A percentile compares a stretch with the other conserved stretches of the same genome.
Evolutionary conservation across 2,329 filamentous ascomycete genomes (phyloP).

Genomic region (Pseudogymnoascus sp.): DNA sequence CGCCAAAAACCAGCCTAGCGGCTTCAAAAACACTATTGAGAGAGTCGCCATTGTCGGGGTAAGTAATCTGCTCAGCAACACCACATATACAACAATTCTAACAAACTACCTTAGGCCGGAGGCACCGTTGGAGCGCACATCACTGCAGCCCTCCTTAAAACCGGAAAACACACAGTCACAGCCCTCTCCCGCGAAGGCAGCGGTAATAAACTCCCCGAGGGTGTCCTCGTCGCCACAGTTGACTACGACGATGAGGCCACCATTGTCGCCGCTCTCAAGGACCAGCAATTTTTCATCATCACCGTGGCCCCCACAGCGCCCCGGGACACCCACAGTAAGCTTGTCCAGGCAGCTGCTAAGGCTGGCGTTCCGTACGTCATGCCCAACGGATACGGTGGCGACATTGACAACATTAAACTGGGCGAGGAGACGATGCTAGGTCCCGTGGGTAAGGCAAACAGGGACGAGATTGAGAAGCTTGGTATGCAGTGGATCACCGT

Average conservation of each 20-base stretch:
- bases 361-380: conserved; percentile 51
- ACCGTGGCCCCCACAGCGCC: conserved; percentile 42
- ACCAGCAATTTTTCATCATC: conserved; percentile 53
- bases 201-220: conserved; percentile 32
- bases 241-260: conserved; percentile 40
- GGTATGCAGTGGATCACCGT: conserved; percentile 36
- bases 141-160: conserved; percentile 25
- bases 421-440: conserved; percentile 27
- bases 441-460: conserved; percentile 22
- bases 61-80: conserved; percentile 25
- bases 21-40: conserved; percentile 35
- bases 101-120: conserved; percentile 34
- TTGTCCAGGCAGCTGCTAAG: conserved; percentile 49
- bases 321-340: conserved; percentile 40
- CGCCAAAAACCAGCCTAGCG: conserved; percentile 19
- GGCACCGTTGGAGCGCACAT: conserved; percentile 39
- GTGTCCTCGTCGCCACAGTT: conserved; percentile 38
- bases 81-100: neutral
- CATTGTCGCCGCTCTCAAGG: conserved; percentile 44
- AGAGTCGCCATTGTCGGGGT: conserved; percentile 44
- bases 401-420: conserved; percentile 16
- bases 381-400: conserved; percentile 45
- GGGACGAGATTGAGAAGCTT: conserved; percentile 34
- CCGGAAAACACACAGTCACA: conserved; percentile 43
- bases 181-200: conserved; percentile 43